Percentiles rank a stretch among this genome's conserved stretches.
Conservation (phyloP, 2,329 filamentous ascomycete species). For the Verticillium dahliae region DNA sequence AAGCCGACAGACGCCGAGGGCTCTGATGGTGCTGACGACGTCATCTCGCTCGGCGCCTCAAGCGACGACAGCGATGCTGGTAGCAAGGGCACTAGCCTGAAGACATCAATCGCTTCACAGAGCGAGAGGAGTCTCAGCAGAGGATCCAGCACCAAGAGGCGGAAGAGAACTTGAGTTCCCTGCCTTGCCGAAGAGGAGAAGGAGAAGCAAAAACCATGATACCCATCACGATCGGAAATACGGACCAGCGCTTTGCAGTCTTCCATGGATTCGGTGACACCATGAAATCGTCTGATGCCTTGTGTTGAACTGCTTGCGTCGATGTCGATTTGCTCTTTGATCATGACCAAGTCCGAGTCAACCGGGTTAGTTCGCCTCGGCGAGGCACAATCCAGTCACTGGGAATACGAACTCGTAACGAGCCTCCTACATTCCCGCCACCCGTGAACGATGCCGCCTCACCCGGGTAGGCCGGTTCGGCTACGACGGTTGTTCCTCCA, state of each 20-base stretch:
- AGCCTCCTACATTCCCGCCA: neutral
- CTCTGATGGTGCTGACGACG: constrained; percentile 9
- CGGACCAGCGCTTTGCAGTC: neutral
- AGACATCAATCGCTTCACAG: constrained; percentile 7
- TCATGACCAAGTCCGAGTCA: too few relatives aligned
- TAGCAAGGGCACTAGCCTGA: constrained; percentile 9
- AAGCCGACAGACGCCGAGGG: constrained; percentile 2
- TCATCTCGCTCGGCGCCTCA: constrained; percentile 10
- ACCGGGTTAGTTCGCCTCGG: too few relatives aligned
- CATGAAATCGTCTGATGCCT: neutral
- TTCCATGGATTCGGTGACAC: neutral
- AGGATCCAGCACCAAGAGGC: constrained; percentile 6
- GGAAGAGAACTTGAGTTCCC: constrained; percentile 6
- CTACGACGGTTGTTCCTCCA: neutral
- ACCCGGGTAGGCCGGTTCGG: neutral
- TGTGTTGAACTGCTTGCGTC: neutral
- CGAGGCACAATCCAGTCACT: too few relatives aligned
- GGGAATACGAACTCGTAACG: neutral
- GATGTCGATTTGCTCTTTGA: too few relatives aligned
- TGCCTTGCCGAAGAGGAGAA: neutral
- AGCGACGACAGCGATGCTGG: constrained; percentile 24
- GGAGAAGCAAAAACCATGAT: neutral
- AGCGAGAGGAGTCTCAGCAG: neutral
- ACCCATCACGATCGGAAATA: neutral
- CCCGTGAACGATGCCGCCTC: neutral